Conservation (phyloP, 345 rosid species). For the Corymbia maculata region DNA sequence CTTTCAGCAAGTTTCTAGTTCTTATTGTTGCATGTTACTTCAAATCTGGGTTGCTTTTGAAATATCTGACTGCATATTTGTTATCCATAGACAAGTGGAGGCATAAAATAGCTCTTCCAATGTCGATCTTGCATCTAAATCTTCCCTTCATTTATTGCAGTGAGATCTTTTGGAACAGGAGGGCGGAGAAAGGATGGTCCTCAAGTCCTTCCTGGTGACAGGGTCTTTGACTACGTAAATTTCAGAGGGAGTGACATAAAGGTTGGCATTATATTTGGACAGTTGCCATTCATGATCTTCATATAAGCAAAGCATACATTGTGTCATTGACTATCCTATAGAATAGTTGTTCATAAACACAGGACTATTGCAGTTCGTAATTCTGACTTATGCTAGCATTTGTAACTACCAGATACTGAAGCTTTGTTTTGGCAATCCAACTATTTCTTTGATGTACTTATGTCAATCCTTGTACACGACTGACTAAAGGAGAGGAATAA, state of each 20-base stretch:
- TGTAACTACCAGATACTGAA: neutral
- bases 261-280: conserved; percentile 4
- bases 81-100: neutral
- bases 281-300: neutral
- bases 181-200: conserved; percentile 45
- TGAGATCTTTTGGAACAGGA: conserved; percentile 49
- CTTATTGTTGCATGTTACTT: neutral
- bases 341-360: neutral
- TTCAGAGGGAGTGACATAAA: conserved; percentile 49
- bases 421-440: neutral
- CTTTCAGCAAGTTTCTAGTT: neutral
- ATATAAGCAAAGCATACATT: neutral
- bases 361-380: neutral
- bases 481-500: neutral
- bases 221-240: conserved; percentile 28
- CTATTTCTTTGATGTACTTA: neutral
- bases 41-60: neutral
- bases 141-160: conserved; percentile 6
- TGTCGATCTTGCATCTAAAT: neutral
- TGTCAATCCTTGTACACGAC: neutral
- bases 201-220: conserved; percentile 26
- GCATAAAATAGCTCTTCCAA: neutral
- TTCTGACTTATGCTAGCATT: neutral
- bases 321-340: neutral
- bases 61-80: neutral